Evolutionary conservation across 257 asterid genomes (phyloP), one percentile per base, ranked within the genome.

Genomic region (Solanum microdontum): DNA sequence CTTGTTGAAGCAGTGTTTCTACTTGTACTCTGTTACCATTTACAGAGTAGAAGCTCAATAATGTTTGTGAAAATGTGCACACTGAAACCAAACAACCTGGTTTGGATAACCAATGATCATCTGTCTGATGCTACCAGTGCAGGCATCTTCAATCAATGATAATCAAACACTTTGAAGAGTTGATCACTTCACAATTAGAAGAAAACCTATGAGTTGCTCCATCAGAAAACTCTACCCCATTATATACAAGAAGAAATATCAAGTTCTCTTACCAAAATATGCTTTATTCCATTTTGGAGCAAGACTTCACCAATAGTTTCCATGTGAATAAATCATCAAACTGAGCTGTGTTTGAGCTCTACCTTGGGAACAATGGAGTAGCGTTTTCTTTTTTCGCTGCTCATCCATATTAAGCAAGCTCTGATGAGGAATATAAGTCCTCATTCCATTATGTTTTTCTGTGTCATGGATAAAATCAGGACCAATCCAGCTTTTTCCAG

Each of bases 401-500:
- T 89, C 92, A 28, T 93, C 95, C 85, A 90, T 94, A 43, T 91
- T 94, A 34, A 92, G 76, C 37, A 91, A 84, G 75, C 88, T 88
- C 86, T 89, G 5, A 37, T 90, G 93, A 26, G 95, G 96, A 84
- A 83, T 48, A 85, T 90, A 94, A 33, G 94, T 93, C 89, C 86
- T 60, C 90, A 28, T 84, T 92, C 94, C 84, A 48, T 76, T 43
- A 93, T 92, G 87, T 90, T 91, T 33, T 88, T 90, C 58, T 51
- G 90, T 58, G 83, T 87, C 26, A n/a, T 91, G 87, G 36, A 90
- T 90, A 82, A 36, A 90, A 13, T 91, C 94, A 14, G 89, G 62
- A 86, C 93, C 92, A 36, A 95, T 92, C 98, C 98, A 94, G 89
- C 99, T 94, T 91, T 87, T 95, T 76, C 98, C 99, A 2, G 98